Percentiles rank a stretch among this genome's conserved stretches.
These are phyloP conservation scores for Tylopilus subfusipes DNA, from an alignment of 768 basidiomycete species.

Conservation along the genomic window DNA sequence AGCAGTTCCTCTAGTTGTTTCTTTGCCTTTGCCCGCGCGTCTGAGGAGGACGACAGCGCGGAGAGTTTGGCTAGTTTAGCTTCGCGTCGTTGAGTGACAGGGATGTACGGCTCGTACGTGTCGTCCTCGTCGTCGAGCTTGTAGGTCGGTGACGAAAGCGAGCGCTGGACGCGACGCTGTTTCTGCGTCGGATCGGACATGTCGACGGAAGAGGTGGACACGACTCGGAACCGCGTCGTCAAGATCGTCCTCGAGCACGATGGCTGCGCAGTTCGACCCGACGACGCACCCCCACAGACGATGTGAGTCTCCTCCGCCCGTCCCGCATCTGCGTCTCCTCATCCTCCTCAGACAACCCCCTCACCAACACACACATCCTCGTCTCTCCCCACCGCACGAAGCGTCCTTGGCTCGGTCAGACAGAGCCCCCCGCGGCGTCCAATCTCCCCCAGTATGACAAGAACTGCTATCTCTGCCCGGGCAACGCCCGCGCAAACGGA, in stretches of 20 bases:
- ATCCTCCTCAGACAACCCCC: slow-evolving; percentile 63
- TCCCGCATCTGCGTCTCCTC: neutral
- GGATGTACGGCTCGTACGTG: slow-evolving; percentile 79
- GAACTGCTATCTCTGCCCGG: slow-evolving; percentile 83
- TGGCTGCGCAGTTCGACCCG: slow-evolving; percentile 49
- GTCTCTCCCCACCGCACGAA: slow-evolving; percentile 89
- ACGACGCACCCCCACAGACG: slow-evolving; percentile 67
- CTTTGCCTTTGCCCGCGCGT: slow-evolving; percentile 45
- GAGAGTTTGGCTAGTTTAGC: slow-evolving; percentile 75
- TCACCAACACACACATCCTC: slow-evolving; percentile 71
- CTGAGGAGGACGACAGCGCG: slow-evolving; percentile 53
- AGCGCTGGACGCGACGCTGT: slow-evolving; percentile 51
- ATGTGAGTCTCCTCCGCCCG: slow-evolving; percentile 39
- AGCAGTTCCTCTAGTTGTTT: slow-evolving; percentile 54
- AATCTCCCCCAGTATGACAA: slow-evolving; percentile 64
- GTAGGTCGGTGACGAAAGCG: slow-evolving; percentile 56
- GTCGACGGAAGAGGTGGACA: slow-evolving; percentile 2
- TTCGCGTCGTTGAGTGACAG: slow-evolving; percentile 80
- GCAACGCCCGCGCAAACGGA: slow-evolving; percentile 74
- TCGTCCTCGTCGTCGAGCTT: slow-evolving; percentile 60
- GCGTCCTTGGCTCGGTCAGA: slow-evolving; percentile 89
- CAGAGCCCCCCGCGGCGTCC: slow-evolving; percentile 56
- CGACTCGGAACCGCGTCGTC: neutral
- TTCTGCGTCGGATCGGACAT: slow-evolving; percentile 39
- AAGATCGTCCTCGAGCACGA: slow-evolving; percentile 1